Base-by-base conservation (phyloP, 345 rosid genomes). In the Gossypium raimondii region DNA sequence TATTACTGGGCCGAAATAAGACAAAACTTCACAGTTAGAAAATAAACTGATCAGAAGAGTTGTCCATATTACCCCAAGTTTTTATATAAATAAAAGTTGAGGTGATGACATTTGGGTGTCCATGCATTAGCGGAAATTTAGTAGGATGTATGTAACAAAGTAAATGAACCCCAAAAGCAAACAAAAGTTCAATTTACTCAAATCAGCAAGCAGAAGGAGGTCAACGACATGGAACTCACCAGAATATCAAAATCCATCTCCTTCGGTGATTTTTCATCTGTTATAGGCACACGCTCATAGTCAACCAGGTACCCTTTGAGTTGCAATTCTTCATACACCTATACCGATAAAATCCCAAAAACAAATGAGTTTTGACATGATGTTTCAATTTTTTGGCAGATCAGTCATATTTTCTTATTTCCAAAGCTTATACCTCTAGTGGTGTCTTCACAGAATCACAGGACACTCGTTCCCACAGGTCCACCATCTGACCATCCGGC, bases 401-500 rank as follows among this genome's bases (percentile, higher is more conserved):
- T 77, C 52, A 61, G 70, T n/a, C 24, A 43, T 47, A 16, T 44
- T 75, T 57, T 47, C 43, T 45, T 41, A 75, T 73, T 66, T 81
- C 67, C 67, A 45, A 27, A 22, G 68, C 56, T 45, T 77, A 67
- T 87, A 90, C 99, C 92, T 95, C 92, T 17, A 95, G 81, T 10
- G 97, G 94, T 57, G 98, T 91, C 96, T 95, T 91, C 85, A 95
- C 88, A 67, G 94, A 89, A 89, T 90, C 94, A 77, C 76, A 51
- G n/a, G 94, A 93, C 24, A 95, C 94, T 48, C 94, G 91, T 84
- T 95, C 99, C 98, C 98, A 95, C 51, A 91, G 99, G 83, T 95
- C 99, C 74, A 93, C 99, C 93, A 93, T 91, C 85, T 91, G 99
- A 85, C 98, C 97, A 88, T 91, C 94, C 55, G 99, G 96, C 72